Percentiles rank a stretch among this genome's conserved stretches.
Conservation (phyloP, 225 moss, liverwort and hornwort species). For the Asterella californica region DNA sequence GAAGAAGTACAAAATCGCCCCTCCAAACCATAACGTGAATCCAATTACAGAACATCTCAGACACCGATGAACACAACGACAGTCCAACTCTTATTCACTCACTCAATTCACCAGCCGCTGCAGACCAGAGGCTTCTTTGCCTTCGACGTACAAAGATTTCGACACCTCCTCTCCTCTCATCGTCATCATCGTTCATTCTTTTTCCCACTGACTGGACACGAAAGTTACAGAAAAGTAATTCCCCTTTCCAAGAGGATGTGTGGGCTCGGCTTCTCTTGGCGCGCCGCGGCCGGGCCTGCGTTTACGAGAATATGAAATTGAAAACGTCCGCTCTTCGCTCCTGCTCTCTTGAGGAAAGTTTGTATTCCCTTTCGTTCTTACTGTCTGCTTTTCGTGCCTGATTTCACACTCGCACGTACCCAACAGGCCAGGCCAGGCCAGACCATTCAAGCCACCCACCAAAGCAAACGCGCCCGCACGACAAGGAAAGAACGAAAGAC, state of each 20-base stretch:
- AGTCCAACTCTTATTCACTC: background rate
- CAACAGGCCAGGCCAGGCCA: background rate
- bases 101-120: background rate
- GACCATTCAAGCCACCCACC: background rate
- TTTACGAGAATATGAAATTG: background rate
- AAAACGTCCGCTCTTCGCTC: background rate
- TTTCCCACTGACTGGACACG: background rate
- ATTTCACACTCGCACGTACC: background rate
- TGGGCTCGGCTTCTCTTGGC: too few relatives aligned
- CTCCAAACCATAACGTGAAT: background rate
- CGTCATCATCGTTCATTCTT: background rate
- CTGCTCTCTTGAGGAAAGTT: too few relatives aligned
- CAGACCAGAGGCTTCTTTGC: background rate
- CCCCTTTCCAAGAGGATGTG: background rate
- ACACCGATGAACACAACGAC: background rate
- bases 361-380: too few relatives aligned
- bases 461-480: background rate
- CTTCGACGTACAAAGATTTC: background rate
- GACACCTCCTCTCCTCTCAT: too few relatives aligned
- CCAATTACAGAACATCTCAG: background rate
- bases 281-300: too few relatives aligned
- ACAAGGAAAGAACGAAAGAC: background rate
- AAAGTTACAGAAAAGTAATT: background rate
- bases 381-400: too few relatives aligned
- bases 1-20: background rate